Evolutionary conservation across 1,139 yeast genomes (phyloP).

Genomic region (Candida sp.): DNA sequence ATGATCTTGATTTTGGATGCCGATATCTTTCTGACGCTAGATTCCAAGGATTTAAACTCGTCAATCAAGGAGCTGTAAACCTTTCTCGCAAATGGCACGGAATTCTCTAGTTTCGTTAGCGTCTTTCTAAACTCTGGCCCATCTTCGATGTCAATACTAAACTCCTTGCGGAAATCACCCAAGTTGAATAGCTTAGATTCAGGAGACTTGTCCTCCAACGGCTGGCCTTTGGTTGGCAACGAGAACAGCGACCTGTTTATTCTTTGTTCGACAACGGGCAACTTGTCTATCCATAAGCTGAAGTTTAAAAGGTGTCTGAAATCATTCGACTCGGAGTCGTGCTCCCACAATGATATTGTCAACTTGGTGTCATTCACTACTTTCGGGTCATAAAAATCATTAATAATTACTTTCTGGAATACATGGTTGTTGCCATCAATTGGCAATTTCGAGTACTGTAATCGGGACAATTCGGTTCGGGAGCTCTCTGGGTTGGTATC

Average conservation of each 20-base stretch:
- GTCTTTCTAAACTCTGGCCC: constrained; percentile 77
- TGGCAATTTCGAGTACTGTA: constrained; percentile 30
- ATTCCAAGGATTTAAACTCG: constrained; percentile 36
- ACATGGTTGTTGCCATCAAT: constrained; percentile 21
- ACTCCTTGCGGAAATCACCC: constrained; percentile 31
- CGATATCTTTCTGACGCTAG: constrained; percentile 21
- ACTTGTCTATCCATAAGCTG: constrained; percentile 32
- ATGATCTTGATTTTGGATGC: constrained; percentile 24
- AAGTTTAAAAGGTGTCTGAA: constrained; percentile 30
- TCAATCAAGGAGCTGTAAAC: constrained; percentile 38
- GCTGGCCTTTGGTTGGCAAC: constrained; percentile 9
- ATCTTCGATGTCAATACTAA: constrained; percentile 55
- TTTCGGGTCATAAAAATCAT: constrained; percentile 29
- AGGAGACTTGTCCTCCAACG: constrained; percentile 8
- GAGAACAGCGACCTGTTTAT: constrained; percentile 4
- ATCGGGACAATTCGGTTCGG: constrained; percentile 25
- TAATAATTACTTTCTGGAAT: constrained; percentile 32
- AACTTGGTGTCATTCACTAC: constrained; percentile 23
- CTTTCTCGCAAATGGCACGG: constrained; percentile 51
- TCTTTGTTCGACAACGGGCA: not conserved
- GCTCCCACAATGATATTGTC: constrained; percentile 35
- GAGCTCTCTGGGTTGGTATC: constrained; percentile 5
- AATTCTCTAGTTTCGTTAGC: constrained; percentile 56
- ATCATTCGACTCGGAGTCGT: constrained; percentile 18
- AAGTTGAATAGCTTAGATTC: constrained; percentile 13